Conservation (phyloP, 2,329 filamentous ascomycete species). For the Aspergillus aculeatus region DNA sequence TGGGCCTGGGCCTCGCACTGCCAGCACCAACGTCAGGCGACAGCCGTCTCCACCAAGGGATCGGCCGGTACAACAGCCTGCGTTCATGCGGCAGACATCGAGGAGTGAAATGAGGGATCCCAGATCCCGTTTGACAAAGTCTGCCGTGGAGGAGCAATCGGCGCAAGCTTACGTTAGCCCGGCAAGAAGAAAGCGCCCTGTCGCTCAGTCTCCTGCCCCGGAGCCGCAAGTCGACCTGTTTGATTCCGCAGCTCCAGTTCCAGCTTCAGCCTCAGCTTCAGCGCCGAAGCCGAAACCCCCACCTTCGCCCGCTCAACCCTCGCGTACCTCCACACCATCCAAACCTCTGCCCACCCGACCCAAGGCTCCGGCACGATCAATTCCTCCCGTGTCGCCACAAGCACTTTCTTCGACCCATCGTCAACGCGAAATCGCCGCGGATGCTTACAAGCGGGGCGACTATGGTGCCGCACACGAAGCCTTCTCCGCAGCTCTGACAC, state of each 20-base stretch:
- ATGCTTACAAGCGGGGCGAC: conserved; percentile 91
- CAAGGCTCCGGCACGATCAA: conserved; percentile 48
- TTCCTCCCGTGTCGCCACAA: conserved; percentile 66
- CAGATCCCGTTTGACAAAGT: conserved; percentile 65
- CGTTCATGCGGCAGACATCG: conserved; percentile 57
- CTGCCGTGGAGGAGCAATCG: conserved; percentile 75
- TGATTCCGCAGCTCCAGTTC: conserved; percentile 44
- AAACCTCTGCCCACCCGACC: conserved; percentile 48
- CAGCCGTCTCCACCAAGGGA: conserved; percentile 25
- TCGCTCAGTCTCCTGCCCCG: conserved; percentile 44
- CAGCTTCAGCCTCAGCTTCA: conserved; percentile 24
- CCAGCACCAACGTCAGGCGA: conserved; percentile 20
- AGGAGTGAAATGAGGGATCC: conserved; percentile 47
- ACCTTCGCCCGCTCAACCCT: conserved; percentile 36
- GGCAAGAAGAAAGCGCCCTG: conserved; percentile 67
- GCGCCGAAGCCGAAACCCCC: conserved; percentile 33
- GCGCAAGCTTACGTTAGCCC: conserved; percentile 85
- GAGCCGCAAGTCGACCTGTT: conserved; percentile 64
- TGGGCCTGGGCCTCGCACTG: conserved; percentile 20
- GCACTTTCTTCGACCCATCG: conserved; percentile 73
- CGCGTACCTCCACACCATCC: conserved; percentile 43
- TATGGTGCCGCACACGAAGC: conserved; percentile 81
- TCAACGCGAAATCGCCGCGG: conserved; percentile 75
- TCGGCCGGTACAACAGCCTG: conserved; percentile 35
- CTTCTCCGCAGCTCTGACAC: conserved; percentile 73